Conservation (phyloP, 2,329 filamentous ascomycete genomes). For the Pestalotiopsis sp. region DNA sequence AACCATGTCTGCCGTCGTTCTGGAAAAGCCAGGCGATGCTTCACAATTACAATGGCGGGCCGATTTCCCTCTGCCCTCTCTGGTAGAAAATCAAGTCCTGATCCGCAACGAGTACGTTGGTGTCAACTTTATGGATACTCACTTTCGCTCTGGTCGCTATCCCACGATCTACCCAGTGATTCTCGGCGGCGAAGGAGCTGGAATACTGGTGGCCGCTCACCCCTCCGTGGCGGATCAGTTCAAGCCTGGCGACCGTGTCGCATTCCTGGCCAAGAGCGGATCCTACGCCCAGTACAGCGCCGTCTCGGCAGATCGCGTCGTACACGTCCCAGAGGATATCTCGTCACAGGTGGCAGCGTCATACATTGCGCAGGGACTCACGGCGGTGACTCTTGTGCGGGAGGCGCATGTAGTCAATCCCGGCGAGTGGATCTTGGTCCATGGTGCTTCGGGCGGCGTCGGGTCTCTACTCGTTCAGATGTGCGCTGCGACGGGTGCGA, state of each 20-base stretch:
- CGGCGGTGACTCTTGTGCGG: slow-evolving; percentile 76
- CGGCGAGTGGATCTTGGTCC: slow-evolving; percentile 82
- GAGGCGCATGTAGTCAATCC: slow-evolving; percentile 76
- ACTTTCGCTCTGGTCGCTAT: slow-evolving; percentile 88
- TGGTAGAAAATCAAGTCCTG: slow-evolving; percentile 53
- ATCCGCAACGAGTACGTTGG: slow-evolving; percentile 80
- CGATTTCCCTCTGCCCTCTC: background rate
- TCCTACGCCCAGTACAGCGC: background rate
- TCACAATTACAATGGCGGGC: background rate
- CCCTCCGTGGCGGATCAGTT: background rate
- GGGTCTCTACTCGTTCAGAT: slow-evolving; percentile 77
- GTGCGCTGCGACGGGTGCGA: slow-evolving; percentile 71
- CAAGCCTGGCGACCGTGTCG: background rate
- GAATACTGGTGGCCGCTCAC: background rate
- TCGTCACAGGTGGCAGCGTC: background rate
- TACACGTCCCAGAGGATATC: background rate
- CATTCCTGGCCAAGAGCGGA: background rate
- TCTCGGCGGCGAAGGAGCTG: slow-evolving; percentile 27
- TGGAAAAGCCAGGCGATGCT: background rate
- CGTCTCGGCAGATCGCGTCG: slow-evolving; percentile 38
- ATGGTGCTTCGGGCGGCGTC: slow-evolving; percentile 86
- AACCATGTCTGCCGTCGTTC: background rate
- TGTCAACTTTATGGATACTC: slow-evolving; percentile 89
- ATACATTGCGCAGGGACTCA: slow-evolving; percentile 76
- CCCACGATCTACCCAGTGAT: slow-evolving; percentile 65